These are phyloP conservation scores for Podaxis carcinomalis DNA, from an alignment of 768 basidiomycete genomes.

Conservation along the genomic window DNA sequence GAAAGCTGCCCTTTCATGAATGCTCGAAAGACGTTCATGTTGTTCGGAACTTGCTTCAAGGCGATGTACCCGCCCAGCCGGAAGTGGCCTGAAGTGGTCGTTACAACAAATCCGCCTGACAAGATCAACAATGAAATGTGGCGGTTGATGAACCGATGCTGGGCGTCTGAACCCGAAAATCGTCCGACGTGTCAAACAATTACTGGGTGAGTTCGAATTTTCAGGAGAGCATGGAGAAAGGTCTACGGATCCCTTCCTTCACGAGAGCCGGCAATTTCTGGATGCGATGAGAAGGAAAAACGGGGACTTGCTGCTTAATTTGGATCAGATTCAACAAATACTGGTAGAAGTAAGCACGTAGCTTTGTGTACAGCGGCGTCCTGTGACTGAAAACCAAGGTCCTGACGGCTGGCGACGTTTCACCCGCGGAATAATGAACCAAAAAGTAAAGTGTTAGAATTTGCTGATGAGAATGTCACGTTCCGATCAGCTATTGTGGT, in stretches of 20 bases:
- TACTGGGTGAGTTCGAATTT: neutral
- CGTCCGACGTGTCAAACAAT: neutral
- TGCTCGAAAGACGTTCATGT: neutral
- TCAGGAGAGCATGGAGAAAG: neutral
- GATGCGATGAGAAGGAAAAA: neutral
- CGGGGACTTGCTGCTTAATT: neutral
- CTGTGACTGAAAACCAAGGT: neutral
- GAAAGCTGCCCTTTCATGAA: neutral
- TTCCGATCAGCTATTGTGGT: too few species aligned
- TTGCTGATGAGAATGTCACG: too few species aligned
- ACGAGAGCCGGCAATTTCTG: neutral
- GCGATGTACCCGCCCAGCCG: neutral
- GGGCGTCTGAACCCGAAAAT: neutral
- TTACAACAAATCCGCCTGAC: neutral
- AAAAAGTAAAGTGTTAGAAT: too few species aligned
- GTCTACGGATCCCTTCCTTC: neutral
- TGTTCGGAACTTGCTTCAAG: neutral
- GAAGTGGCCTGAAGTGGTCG: neutral
- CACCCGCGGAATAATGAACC: too few species aligned
- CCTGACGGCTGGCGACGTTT: neutral
- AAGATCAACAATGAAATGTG: neutral
- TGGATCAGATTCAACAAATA: neutral
- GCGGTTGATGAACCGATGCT: neutral
- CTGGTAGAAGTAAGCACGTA: neutral
- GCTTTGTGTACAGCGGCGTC: neutral